phyloP scores from a whole-genome alignment of 768 basidiomycete genomes.

The Cubamyces sp. region DNA sequence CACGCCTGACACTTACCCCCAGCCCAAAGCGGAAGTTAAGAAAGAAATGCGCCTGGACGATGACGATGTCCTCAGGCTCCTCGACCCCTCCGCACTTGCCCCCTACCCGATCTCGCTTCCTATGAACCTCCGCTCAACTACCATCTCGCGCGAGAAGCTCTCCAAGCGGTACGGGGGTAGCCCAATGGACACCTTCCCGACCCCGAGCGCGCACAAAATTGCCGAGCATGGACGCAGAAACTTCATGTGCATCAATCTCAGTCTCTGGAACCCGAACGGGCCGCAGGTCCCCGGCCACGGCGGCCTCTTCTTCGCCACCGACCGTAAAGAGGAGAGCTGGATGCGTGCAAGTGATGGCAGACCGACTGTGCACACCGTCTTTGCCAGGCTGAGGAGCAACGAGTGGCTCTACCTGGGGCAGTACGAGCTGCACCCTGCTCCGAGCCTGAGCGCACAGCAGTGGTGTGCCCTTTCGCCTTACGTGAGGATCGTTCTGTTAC shows the following conservation, averaged over 20 bases:
- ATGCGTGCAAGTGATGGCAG: not conserved
- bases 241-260: constrained; percentile 41
- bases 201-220: constrained; percentile 26
- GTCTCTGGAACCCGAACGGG: constrained; percentile 38
- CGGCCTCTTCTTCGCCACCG: constrained; percentile 37
- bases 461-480: constrained; percentile 26
- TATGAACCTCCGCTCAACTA: constrained; percentile 31
- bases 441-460: constrained; percentile 33
- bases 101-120: constrained; percentile 34
- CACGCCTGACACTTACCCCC: not conserved
- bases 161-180: constrained; percentile 42
- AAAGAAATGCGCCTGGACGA: constrained; percentile 11
- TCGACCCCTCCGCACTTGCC: constrained; percentile 31
- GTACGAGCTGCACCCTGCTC: constrained; percentile 27
- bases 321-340: constrained; percentile 1
- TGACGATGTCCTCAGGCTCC: constrained; percentile 9
- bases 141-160: constrained; percentile 38
- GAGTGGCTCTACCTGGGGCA: constrained; percentile 39
- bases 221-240: constrained; percentile 36
- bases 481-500: not conserved
- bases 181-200: constrained; percentile 35
- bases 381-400: constrained; percentile 3
- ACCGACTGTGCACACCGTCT: constrained; percentile 1
- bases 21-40: constrained; percentile 21
- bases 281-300: constrained; percentile 41